A percentile compares a stretch with the other conserved stretches of the same genome.
These are phyloP conservation scores for Aethionema arabicum DNA, from an alignment of 345 rosid genomes.

Conservation along the genomic window DNA sequence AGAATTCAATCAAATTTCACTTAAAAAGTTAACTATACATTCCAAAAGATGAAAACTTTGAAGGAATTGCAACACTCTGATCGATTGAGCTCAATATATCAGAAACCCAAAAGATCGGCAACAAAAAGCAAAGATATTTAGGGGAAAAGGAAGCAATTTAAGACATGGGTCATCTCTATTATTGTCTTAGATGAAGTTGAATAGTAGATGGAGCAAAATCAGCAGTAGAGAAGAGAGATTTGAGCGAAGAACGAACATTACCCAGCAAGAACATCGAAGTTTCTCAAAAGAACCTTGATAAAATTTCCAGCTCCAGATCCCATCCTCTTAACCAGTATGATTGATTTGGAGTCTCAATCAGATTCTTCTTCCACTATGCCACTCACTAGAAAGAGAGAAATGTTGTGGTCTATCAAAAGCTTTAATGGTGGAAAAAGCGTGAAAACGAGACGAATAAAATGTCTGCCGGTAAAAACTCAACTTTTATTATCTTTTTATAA, in stretches of 20 bases:
- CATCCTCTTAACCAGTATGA: slow-evolving; percentile 33
- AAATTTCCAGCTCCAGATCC: slow-evolving; percentile 74
- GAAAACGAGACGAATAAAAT: slow-evolving; percentile 20
- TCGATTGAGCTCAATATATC: not conserved
- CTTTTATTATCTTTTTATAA: not conserved
- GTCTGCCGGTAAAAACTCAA: not conserved
- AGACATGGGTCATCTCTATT: not conserved
- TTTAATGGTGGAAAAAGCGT: slow-evolving; percentile 21
- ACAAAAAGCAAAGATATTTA: slow-evolving; percentile 1
- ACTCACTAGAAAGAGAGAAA: slow-evolving; percentile 15
- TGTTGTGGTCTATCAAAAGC: slow-evolving; percentile 17
- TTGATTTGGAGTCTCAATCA: slow-evolving; percentile 19
- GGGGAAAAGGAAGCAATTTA: slow-evolving; percentile 5
- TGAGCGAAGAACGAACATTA: slow-evolving; percentile 23
- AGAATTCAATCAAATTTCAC: slow-evolving; percentile 7
- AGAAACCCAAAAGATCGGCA: not conserved
- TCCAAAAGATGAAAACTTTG: slow-evolving; percentile 6
- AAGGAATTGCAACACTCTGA: not conserved
- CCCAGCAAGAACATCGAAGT: slow-evolving; percentile 96
- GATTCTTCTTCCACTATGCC: slow-evolving; percentile 21
- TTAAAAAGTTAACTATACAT: not conserved
- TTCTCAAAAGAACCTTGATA: slow-evolving; percentile 63
- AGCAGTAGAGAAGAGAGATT: slow-evolving; percentile 4
- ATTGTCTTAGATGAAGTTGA: no score
- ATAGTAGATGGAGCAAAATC: not conserved